Evolutionary conservation across 2,329 filamentous ascomycete species (phyloP).

Genomic region (Coniochaeta pulveracea): DNA sequence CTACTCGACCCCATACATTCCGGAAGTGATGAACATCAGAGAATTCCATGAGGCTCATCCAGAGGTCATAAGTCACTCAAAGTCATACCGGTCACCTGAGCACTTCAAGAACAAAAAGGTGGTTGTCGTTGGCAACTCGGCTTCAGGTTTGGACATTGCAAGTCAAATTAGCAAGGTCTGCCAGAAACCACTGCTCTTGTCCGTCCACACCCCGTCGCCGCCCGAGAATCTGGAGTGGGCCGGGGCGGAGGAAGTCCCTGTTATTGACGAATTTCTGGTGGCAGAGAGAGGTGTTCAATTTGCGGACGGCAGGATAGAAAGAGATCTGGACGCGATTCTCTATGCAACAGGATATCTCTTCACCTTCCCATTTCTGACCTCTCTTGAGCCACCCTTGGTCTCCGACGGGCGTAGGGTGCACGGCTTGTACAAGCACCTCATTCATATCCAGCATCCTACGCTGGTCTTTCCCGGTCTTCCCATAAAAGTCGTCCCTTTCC

Average conservation of each 20-base stretch:
- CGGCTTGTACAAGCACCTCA: slow-evolving; percentile 68
- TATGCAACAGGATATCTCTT: slow-evolving; percentile 91
- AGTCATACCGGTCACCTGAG: slow-evolving; percentile 61
- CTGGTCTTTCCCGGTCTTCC: slow-evolving; percentile 67
- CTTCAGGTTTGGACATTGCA: slow-evolving; percentile 76
- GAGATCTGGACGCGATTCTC: slow-evolving; percentile 61
- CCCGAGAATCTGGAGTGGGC: slow-evolving; percentile 31
- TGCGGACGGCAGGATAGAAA: slow-evolving; percentile 50
- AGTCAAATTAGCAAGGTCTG: slow-evolving; percentile 58
- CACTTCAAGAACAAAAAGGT: slow-evolving; percentile 60
- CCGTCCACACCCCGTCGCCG: slow-evolving; percentile 39
- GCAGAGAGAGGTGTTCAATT: slow-evolving; percentile 52
- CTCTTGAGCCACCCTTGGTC: slow-evolving; percentile 39
- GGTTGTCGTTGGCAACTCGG: slow-evolving; percentile 72
- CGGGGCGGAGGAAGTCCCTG: slow-evolving; percentile 38
- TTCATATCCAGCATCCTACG: slow-evolving; percentile 65
- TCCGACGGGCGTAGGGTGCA: slow-evolving; percentile 59
- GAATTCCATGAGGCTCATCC: slow-evolving; percentile 50
- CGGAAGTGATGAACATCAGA: slow-evolving; percentile 46
- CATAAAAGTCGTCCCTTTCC: slow-evolving; percentile 82
- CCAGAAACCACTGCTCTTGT: slow-evolving; percentile 51
- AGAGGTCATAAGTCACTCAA: slow-evolving; percentile 59
- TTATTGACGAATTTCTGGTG: slow-evolving; percentile 46
- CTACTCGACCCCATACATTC: slow-evolving; percentile 58
- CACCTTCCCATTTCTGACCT: slow-evolving; percentile 60